Conservation (phyloP, 352 stramenopile species). For the Globisporangium orthogonon region DNA sequence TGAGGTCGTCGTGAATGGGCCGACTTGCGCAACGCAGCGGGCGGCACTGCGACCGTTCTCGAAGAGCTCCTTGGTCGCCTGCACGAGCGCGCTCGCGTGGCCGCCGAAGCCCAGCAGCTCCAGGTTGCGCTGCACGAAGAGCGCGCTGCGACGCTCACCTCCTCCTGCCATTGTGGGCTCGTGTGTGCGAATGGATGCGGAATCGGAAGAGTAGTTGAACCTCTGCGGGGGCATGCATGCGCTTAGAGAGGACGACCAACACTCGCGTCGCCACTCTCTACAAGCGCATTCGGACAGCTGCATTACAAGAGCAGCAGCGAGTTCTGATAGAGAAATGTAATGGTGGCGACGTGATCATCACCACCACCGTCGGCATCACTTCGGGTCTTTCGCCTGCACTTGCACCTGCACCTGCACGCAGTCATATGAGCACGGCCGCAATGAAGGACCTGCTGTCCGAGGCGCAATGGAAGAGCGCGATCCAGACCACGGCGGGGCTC, state of each 20-base stretch:
- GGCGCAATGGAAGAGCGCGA: conserved; percentile 59
- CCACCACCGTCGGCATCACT: too few species aligned
- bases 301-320: too few species aligned
- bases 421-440: conserved; percentile 6
- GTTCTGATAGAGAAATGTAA: too few species aligned
- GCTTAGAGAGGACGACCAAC: too few species aligned
- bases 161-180: background rate
- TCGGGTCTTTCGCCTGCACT: too few species aligned
- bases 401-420: background rate
- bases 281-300: too few species aligned
- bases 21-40: too few species aligned
- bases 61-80: conserved; percentile 77
- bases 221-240: too few species aligned
- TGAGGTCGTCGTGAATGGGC: too few species aligned
- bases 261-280: too few species aligned
- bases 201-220: too few species aligned
- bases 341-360: background rate
- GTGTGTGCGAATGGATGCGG: background rate
- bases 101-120: conserved; percentile 70
- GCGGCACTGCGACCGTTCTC: conserved; percentile 48
- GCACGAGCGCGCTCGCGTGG: conserved; percentile 49
- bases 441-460: conserved; percentile 47
- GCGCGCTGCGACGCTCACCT: conserved; percentile 21
- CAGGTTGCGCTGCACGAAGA: conserved; percentile 65
- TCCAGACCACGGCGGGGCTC: conserved; percentile 61